A percentile compares a stretch with the other conserved stretches of the same genome.
Evolutionary conservation across 805 yeast species (phyloP).

Genomic region (Saccharomycopsis fodiens): DNA sequence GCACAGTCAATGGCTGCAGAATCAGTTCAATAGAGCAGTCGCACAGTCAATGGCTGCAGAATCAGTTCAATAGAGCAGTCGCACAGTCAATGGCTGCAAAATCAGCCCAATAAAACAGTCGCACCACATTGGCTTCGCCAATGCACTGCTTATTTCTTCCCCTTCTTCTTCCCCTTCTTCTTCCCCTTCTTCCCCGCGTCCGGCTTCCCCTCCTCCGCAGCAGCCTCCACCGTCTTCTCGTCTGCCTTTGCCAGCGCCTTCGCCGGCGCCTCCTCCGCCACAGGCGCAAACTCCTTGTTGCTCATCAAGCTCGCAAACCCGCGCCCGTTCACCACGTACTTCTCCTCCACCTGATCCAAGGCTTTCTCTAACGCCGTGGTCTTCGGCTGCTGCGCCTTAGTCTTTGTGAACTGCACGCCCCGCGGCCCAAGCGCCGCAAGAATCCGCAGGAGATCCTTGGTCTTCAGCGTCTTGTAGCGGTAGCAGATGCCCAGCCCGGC

Average conservation of each 20-base stretch:
- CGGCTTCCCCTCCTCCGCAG: constrained; percentile 15
- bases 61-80: no score
- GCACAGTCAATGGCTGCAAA: no score
- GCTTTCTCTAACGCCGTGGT: not conserved
- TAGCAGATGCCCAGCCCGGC: constrained; percentile 56
- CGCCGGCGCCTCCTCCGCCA: constrained; percentile 21
- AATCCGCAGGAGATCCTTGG: constrained; percentile 68
- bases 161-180: constrained; percentile 25
- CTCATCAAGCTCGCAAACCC: constrained; percentile 20
- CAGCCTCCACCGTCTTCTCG: constrained; percentile 15
- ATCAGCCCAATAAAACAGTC: no score
- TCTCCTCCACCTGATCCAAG: constrained; percentile 8
- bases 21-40: no score
- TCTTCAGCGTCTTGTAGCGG: constrained; percentile 48
- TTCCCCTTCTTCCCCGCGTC: constrained; percentile 18
- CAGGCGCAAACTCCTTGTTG: constrained; percentile 17
- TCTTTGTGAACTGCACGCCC: constrained; percentile 38
- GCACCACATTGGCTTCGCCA: no score
- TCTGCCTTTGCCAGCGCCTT: constrained; percentile 19
- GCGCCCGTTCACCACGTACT: constrained; percentile 15
- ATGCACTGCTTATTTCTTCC: constrained; percentile 21
- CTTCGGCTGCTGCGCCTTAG: constrained; percentile 4
- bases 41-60: no score
- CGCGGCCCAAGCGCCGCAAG: constrained; percentile 68
- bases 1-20: no score